Evolutionary conservation across 2,329 filamentous ascomycete genomes (phyloP).

Genomic region (Alternaria metachromatica): DNA sequence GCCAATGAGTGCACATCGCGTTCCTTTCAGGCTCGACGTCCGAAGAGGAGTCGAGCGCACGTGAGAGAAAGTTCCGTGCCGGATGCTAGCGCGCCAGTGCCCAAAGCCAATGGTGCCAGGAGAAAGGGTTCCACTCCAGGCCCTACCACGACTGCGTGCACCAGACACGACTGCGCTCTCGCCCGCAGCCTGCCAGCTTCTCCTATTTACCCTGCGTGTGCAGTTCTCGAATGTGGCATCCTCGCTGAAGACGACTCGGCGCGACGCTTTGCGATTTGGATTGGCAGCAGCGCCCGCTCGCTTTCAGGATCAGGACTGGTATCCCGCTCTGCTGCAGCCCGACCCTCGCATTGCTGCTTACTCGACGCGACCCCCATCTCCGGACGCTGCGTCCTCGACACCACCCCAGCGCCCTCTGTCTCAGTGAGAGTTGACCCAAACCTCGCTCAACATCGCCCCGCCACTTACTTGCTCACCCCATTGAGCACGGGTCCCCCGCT

Average conservation of each 20-base stretch:
- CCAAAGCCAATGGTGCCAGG: conserved; percentile 10
- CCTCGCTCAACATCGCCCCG: conserved; percentile 1
- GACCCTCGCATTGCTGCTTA: conserved; percentile 23
- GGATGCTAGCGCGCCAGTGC: conserved; percentile 20
- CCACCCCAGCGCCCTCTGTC: neutral
- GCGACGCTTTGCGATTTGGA: conserved; percentile 20
- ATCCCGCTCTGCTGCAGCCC: conserved; percentile 17
- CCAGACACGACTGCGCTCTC: conserved; percentile 15
- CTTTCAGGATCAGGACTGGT: conserved; percentile 14
- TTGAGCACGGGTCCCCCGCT: conserved; percentile 33
- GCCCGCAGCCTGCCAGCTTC: conserved; percentile 14
- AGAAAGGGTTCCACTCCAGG: conserved; percentile 26
- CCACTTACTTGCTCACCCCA: conserved; percentile 15
- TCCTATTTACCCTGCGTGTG: conserved; percentile 7
- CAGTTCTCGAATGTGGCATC: conserved; percentile 12
- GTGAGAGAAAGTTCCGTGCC: conserved; percentile 16
- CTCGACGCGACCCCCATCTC: conserved; percentile 13
- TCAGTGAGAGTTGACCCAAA: neutral
- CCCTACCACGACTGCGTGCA: conserved; percentile 23
- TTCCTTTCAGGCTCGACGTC: conserved; percentile 15
- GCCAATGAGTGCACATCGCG: conserved; percentile 10
- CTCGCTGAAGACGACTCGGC: conserved; percentile 7
- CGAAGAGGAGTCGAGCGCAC: conserved; percentile 17
- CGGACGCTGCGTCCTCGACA: conserved; percentile 11
- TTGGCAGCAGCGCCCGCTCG: conserved; percentile 15